A percentile compares a stretch with the other conserved stretches of the same genome.
phyloP scores from a whole-genome alignment of 2,329 filamentous ascomycete species.

The Trichoderma sp. region DNA sequence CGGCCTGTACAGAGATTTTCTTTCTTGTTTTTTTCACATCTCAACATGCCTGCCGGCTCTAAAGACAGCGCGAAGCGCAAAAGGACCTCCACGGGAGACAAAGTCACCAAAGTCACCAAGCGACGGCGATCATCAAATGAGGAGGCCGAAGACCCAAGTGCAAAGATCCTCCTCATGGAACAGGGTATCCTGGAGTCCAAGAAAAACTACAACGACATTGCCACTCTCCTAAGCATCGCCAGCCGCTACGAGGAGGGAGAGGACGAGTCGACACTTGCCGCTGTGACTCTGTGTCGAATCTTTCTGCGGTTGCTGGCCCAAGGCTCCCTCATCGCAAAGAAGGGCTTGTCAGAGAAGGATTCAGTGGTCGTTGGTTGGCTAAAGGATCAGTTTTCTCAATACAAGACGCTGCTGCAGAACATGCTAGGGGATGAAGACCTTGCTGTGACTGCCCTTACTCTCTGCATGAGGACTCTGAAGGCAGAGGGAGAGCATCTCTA shows the following conservation, averaged over 20 bases:
- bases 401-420: conserved; percentile 61
- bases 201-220: conserved; percentile 91
- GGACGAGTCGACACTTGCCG: conserved; percentile 64
- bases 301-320: conserved; percentile 79
- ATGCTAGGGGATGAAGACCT: conserved; percentile 64
- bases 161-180: conserved; percentile 74
- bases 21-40: conserved; percentile 14
- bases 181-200: conserved; percentile 79
- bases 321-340: conserved; percentile 68
- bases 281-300: conserved; percentile 80
- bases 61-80: conserved; percentile 54
- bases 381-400: conserved; percentile 71
- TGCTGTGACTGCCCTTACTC: conserved; percentile 71
- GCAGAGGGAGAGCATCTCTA: conserved; percentile 68
- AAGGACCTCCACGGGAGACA: conserved; percentile 42
- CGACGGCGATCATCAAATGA: conserved; percentile 50
- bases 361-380: conserved; percentile 76
- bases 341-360: conserved; percentile 70
- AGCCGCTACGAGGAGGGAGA: conserved; percentile 51
- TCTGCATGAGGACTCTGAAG: conserved; percentile 83
- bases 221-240: conserved; percentile 62
- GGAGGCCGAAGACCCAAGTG: conserved; percentile 56
- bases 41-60: conserved; percentile 14
- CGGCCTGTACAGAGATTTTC: conserved; percentile 1
- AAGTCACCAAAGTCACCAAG: conserved; percentile 45